Conservation (phyloP, 768 basidiomycete genomes). For the Coprinopsis strossmayeri region DNA sequence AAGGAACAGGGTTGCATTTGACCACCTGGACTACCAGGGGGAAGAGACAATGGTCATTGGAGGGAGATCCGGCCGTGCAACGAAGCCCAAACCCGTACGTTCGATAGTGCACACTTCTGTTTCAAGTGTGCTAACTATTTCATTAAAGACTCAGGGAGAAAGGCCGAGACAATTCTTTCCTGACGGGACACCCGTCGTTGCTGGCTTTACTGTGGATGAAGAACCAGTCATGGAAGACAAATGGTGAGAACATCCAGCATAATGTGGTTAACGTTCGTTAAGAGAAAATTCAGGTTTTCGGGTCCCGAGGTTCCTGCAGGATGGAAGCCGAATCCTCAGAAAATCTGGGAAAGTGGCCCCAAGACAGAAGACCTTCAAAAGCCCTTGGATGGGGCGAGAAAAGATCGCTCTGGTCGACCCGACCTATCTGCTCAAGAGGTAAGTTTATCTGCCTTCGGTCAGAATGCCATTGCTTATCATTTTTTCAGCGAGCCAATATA, state of each 20-base stretch:
- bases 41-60: constrained; percentile 48
- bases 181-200: constrained; percentile 67
- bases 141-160: constrained; percentile 20
- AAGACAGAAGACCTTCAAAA: constrained; percentile 41
- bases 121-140: background rate
- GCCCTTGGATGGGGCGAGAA: background rate
- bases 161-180: constrained; percentile 43
- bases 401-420: constrained; percentile 22
- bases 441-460: constrained; percentile 18
- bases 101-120: background rate
- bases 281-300: constrained; percentile 55
- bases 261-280: background rate
- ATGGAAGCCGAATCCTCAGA: constrained; percentile 80
- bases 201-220: constrained; percentile 69
- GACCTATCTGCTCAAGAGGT: constrained; percentile 70
- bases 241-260: constrained; percentile 41
- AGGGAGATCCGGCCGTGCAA: constrained; percentile 17
- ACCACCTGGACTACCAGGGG: constrained; percentile 56
- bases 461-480: background rate
- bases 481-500: constrained; percentile 64
- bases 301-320: constrained; percentile 74
- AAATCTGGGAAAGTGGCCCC: constrained; percentile 55
- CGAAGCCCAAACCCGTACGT: constrained; percentile 24
- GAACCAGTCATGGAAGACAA: constrained; percentile 63
- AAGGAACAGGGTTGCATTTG: constrained; percentile 56